Percentiles rank a stretch among this genome's conserved stretches.
Conservation (phyloP, 148 eudicot genomes). For the Simmondsia chinensis region DNA sequence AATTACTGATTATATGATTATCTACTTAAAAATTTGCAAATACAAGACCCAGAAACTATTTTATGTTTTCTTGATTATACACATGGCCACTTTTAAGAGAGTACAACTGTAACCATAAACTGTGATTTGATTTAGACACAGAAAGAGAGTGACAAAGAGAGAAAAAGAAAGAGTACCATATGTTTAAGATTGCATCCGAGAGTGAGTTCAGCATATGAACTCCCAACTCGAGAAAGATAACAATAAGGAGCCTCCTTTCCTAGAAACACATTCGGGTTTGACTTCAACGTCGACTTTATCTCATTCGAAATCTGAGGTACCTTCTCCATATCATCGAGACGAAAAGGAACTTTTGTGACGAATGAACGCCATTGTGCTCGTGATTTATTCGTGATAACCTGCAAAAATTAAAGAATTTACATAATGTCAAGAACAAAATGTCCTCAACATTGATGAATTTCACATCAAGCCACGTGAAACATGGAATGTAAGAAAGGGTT, state of each 20-base stretch:
- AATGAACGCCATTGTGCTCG: slow-evolving; percentile 79
- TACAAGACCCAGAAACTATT: too few species aligned
- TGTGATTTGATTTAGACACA: too few species aligned
- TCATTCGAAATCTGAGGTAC: slow-evolving; percentile 64
- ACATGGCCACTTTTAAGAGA: too few species aligned
- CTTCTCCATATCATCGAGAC: slow-evolving; percentile 47
- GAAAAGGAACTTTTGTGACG: slow-evolving; percentile 60
- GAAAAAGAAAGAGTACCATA: slow-evolving; percentile 39
- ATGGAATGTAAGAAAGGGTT: too few species aligned
- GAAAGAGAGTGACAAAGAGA: too few species aligned
- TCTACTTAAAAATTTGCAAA: too few species aligned
- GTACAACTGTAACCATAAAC: too few species aligned
- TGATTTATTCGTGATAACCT: slow-evolving; percentile 95
- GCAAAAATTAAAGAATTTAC: slow-evolving; percentile 4
- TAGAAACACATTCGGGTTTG: slow-evolving; percentile 71
- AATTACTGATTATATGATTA: too few species aligned
- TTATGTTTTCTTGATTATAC: too few species aligned
- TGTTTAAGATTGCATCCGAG: slow-evolving; percentile 85
- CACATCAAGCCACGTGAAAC: too few species aligned
- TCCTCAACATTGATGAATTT: too few species aligned
- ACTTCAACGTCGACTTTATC: slow-evolving; percentile 64
- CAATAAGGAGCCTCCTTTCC: slow-evolving; percentile 85
- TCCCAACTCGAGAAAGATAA: slow-evolving; percentile 65
- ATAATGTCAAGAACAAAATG: too few species aligned
- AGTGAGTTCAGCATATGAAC: slow-evolving; percentile 73